Base-by-base conservation (phyloP, 2,329 filamentous ascomycete species). In the Botrytis tulipae region DNA sequence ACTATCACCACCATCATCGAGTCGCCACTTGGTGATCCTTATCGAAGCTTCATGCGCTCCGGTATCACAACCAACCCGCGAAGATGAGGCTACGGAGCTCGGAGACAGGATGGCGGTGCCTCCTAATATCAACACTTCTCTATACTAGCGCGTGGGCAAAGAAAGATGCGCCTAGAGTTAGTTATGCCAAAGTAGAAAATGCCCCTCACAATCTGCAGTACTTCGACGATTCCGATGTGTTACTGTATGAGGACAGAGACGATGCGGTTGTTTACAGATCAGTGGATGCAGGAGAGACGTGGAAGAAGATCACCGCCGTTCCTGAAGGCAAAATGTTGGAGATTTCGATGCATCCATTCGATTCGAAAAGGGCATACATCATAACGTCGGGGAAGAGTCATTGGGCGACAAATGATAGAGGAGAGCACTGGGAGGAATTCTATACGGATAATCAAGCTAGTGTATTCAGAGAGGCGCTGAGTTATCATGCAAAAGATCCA, bases 141-240 rank as follows among this genome's bases (percentile, higher is more conserved):
- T 75, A 67, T 63, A 75, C 75, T 46, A 71, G 71, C 63, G 75
- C 76, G 40, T 77, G 74, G 75, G 79, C 77, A 61, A 81, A 81
- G 74, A 81, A 81, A 74, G 79, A 81, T 71, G 74, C 86, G 67
- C 95, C 95, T 37, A 86, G 86, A 73, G 87, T 97, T 79, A 85
- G 87, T 75, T 84, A 86, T 74, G 92, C 85, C 71, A 83, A 87
- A 65, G 93, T 98, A 83, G 85, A 92, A 62, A 86, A 90, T 78
- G 83, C 86, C 71, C 93, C 94, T 0, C 81, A 84, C 71, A 90
- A 90, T 81, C 85, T 98, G 77, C 92, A 92, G 83, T 99, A 97
- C 84, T 98, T 99, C 81, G 91, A 96, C 80, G 93, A 95, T 82
- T 95, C 93, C 77, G 91, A 97, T 81, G 89, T 92, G 70, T 86